A percentile compares a stretch with the other conserved stretches of the same genome.
Conservation (phyloP, 1,139 yeast genomes). For the Yamadazyma sp. region DNA sequence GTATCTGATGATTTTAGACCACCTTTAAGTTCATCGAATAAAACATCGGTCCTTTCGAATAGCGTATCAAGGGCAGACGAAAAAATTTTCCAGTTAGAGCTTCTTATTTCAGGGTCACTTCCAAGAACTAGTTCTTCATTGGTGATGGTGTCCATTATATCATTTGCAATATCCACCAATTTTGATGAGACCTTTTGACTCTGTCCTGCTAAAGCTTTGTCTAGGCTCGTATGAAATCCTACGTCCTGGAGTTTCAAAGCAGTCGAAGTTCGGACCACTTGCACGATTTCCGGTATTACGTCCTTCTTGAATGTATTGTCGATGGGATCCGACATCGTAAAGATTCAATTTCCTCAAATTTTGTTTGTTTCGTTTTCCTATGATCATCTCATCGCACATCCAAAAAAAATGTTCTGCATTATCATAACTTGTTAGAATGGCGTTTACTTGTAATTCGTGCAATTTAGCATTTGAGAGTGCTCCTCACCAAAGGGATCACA, state of each 20-base stretch:
- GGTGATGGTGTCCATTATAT: slow-evolving; percentile 34
- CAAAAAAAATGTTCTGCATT: slow-evolving; percentile 6
- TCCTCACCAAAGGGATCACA: slow-evolving; percentile 44
- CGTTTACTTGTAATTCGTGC: slow-evolving; percentile 48
- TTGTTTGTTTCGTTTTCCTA: slow-evolving; percentile 1
- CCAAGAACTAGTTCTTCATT: slow-evolving; percentile 29
- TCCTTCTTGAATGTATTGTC: slow-evolving; percentile 13
- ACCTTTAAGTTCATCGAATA: slow-evolving; percentile 45
- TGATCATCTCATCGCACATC: slow-evolving; percentile 16
- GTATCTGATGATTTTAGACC: slow-evolving; percentile 13
- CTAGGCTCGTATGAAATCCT: slow-evolving; percentile 70
- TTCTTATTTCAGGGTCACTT: slow-evolving; percentile 32
- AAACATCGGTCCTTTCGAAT: slow-evolving; percentile 69
- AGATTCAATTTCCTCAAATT: not conserved
- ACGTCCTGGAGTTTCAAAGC: slow-evolving; percentile 81
- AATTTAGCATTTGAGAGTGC: slow-evolving; percentile 40
- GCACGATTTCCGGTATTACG: slow-evolving; percentile 45
- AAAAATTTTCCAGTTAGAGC: slow-evolving; percentile 59
- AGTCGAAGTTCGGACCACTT: slow-evolving; percentile 67
- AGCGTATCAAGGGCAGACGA: slow-evolving; percentile 65
- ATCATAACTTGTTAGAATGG: slow-evolving; percentile 14
- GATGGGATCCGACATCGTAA: slow-evolving; percentile 3
- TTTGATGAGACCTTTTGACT: slow-evolving; percentile 44
- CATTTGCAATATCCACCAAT: slow-evolving; percentile 55
- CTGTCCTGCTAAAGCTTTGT: slow-evolving; percentile 43